These are phyloP conservation scores for Exsudoporus floridanus DNA, from an alignment of 1,284 basidiomycete species.

Conservation along the genomic window DNA sequence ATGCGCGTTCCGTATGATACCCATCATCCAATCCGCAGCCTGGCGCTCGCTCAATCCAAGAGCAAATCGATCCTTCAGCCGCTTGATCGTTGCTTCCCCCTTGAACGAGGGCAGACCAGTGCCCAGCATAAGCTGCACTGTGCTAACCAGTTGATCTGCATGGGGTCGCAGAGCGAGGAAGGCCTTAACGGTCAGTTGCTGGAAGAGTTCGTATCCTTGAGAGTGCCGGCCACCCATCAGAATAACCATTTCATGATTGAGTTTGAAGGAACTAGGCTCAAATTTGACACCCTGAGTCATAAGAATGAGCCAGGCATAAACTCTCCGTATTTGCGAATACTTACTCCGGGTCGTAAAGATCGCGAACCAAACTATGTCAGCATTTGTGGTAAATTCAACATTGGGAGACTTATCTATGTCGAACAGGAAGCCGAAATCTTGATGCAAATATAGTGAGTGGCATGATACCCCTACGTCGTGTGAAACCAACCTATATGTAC, in stretches of 20 bases:
- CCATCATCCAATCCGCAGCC: slow-evolving; percentile 91
- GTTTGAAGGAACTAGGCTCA: slow-evolving; percentile 96
- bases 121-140: slow-evolving; percentile 92
- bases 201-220: slow-evolving; percentile 92
- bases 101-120: slow-evolving; percentile 97
- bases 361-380: slow-evolving; percentile 24
- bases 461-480: neutral
- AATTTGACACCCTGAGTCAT: slow-evolving; percentile 86
- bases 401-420: slow-evolving; percentile 84
- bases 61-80: slow-evolving; percentile 86
- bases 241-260: slow-evolving; percentile 96
- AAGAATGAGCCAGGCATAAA: slow-evolving; percentile 9
- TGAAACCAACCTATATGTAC: slow-evolving; percentile 79
- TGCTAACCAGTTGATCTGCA: slow-evolving; percentile 85
- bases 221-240: slow-evolving; percentile 95
- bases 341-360: slow-evolving; percentile 62
- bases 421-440: slow-evolving; percentile 97
- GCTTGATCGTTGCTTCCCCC: slow-evolving; percentile 86
- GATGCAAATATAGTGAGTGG: slow-evolving; percentile 2
- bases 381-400: slow-evolving; percentile 13
- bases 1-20: slow-evolving; percentile 87
- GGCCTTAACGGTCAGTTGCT: slow-evolving; percentile 91
- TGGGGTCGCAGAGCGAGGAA: slow-evolving; percentile 94
- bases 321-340: slow-evolving; percentile 25
- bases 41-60: slow-evolving; percentile 83